A percentile compares a stretch with the other conserved stretches of the same genome.
Evolutionary conservation across 2,329 filamentous ascomycete species (phyloP).

Genomic region (Plectosphaerella plurivora): DNA sequence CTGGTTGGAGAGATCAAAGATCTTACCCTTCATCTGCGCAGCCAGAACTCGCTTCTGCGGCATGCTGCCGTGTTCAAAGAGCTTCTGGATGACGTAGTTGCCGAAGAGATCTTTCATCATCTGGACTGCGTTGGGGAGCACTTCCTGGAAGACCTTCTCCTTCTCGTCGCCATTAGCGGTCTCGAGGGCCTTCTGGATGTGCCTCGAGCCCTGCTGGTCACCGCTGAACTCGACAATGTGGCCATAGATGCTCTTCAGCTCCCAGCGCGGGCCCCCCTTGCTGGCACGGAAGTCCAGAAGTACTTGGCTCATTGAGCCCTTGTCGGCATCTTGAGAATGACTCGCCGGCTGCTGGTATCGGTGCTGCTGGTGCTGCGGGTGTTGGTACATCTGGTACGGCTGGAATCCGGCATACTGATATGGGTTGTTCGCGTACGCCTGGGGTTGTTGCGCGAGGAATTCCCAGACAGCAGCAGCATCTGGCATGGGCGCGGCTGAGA

Average conservation of each 20-base stretch:
- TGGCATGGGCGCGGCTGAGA: too few relatives aligned
- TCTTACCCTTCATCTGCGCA: conserved; percentile 80
- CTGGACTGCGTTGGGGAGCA: conserved; percentile 77
- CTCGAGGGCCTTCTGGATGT: conserved; percentile 90
- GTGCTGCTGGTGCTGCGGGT: conserved; percentile 16
- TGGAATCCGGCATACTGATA: too few relatives aligned
- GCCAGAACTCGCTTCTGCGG: conserved; percentile 86
- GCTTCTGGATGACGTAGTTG: conserved; percentile 97
- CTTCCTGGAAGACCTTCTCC: conserved; percentile 82
- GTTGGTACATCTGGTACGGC: not conserved
- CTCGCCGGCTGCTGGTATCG: conserved; percentile 25
- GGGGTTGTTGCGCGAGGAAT: conserved; percentile 18
- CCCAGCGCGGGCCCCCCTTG: conserved; percentile 69
- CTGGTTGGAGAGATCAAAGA: conserved; percentile 74
- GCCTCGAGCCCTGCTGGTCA: conserved; percentile 91
- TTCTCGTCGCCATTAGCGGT: conserved; percentile 95
- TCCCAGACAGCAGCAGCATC: not conserved
- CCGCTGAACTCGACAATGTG: conserved; percentile 93
- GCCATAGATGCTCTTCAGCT: conserved; percentile 82
- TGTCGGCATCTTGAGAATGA: conserved; percentile 54
- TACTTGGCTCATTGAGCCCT: conserved; percentile 63
- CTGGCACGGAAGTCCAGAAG: conserved; percentile 78
- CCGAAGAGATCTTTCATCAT: conserved; percentile 96
- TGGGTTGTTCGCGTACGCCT: conserved; percentile 19
- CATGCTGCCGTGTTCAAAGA: conserved; percentile 94